phyloP scores from a whole-genome alignment of 768 basidiomycete genomes.

The Megacollybia marginata region DNA sequence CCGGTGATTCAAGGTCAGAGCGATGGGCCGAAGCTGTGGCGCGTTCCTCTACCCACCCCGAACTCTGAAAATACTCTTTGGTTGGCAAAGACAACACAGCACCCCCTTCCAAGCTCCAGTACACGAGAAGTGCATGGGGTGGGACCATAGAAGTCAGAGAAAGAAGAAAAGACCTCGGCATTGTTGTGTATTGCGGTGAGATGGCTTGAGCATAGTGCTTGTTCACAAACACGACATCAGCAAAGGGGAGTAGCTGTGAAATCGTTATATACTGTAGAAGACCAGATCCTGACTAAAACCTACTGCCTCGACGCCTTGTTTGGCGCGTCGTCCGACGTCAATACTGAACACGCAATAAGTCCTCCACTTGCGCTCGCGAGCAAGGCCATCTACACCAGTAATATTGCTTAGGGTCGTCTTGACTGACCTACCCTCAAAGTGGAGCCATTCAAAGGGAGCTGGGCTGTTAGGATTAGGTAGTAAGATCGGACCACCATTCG shows the following conservation, averaged over 20 bases:
- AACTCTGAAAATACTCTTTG: constrained; percentile 80
- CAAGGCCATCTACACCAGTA: constrained; percentile 72
- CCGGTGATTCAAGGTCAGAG: constrained; percentile 11
- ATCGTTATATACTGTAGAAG: background rate
- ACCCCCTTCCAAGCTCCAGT: constrained; percentile 76
- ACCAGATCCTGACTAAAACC: constrained; percentile 23
- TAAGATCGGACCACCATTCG: constrained; percentile 9
- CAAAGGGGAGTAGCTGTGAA: constrained; percentile 69
- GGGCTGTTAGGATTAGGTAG: constrained; percentile 47
- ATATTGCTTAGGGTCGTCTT: constrained; percentile 78
- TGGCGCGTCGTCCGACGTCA: constrained; percentile 65
- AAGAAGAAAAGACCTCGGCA: constrained; percentile 71
- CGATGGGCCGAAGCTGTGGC: constrained; percentile 16
- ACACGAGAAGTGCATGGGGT: constrained; percentile 70
- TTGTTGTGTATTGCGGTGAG: constrained; percentile 49
- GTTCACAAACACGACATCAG: constrained; percentile 76
- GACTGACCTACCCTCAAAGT: constrained; percentile 76
- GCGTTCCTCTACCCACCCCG: constrained; percentile 65
- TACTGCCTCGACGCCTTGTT: constrained; percentile 77
- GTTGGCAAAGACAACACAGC: constrained; percentile 79
- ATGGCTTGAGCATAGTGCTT: constrained; percentile 62
- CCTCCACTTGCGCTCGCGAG: constrained; percentile 79
- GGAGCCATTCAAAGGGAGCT: constrained; percentile 82
- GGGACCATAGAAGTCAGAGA: constrained; percentile 62
- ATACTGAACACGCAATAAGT: constrained; percentile 76